Conservation (phyloP, 768 basidiomycete species). For the Calocera viscosa region DNA sequence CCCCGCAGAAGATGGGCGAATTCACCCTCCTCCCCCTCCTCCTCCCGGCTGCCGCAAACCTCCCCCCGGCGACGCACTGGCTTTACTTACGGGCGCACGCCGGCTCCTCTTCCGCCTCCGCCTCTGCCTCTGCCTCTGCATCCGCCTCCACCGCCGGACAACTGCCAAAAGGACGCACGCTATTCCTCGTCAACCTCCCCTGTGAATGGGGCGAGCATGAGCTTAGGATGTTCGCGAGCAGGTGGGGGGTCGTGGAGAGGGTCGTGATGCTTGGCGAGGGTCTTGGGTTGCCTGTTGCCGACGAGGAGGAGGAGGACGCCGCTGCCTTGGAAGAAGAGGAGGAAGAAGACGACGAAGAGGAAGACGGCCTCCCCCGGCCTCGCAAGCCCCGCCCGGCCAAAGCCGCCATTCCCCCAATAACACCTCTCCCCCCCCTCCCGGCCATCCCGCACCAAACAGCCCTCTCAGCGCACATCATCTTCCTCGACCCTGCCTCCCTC, state of each 20-base stretch:
- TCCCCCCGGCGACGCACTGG: constrained; percentile 43
- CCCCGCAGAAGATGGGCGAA: neutral
- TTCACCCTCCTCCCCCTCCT: neutral
- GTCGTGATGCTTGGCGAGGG: constrained; percentile 50
- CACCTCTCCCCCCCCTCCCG: constrained; percentile 44
- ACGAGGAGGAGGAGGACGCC: constrained; percentile 20
- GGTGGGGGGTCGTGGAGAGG: constrained; percentile 62
- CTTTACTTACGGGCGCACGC: constrained; percentile 65
- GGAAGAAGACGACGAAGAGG: constrained; percentile 32
- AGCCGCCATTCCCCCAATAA: constrained; percentile 37
- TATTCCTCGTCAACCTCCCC: constrained; percentile 83
- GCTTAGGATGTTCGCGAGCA: constrained; percentile 61
- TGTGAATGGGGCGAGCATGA: constrained; percentile 79
- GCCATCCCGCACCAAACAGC: constrained; percentile 49
- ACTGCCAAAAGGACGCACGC: constrained; percentile 50
- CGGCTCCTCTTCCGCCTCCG: constrained; percentile 19
- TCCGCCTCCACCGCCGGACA: constrained; percentile 14
- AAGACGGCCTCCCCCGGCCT: constrained; percentile 32
- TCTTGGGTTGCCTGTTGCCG: constrained; percentile 14
- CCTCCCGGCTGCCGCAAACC: constrained; percentile 33
- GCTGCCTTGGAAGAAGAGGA: constrained; percentile 21
- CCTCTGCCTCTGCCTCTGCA: constrained; percentile 11
- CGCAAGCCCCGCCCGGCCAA: constrained; percentile 23
- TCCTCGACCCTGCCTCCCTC: constrained; percentile 60
- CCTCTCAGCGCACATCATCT: constrained; percentile 55